These are phyloP conservation scores for Solanum chmielewskii DNA, from an alignment of 257 asterid genomes.

Conservation along the genomic window DNA sequence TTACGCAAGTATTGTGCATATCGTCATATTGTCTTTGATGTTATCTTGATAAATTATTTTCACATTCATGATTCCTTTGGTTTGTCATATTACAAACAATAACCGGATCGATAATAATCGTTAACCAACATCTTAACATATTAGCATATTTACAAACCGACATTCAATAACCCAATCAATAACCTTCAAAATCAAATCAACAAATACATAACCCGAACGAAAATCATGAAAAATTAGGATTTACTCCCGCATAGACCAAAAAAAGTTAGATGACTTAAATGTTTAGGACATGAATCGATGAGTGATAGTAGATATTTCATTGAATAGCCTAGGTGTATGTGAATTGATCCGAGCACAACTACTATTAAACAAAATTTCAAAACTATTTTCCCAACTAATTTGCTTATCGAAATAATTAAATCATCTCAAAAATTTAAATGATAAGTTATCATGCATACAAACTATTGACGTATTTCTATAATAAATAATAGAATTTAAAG, in stretches of 20 bases:
- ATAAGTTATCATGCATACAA: not conserved
- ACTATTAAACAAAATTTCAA: not conserved
- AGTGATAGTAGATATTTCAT: not conserved
- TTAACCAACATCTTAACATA: not conserved
- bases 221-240: not conserved
- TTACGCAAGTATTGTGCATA: not conserved
- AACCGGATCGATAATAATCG: not conserved
- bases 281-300: not conserved
- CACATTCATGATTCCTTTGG: not conserved
- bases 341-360: not conserved
- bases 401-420: not conserved
- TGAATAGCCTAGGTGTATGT: no score
- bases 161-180: no score
- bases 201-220: not conserved
- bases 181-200: not conserved
- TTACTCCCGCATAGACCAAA: not conserved
- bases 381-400: not conserved
- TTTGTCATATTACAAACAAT: not conserved
- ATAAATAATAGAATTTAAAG: not conserved
- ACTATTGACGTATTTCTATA: not conserved
- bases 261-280: not conserved
- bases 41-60: not conserved
- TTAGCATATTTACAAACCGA: not conserved
- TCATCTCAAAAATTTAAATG: not conserved
- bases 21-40: not conserved